phyloP scores from a whole-genome alignment of 73 alveolate species.

The Blepharisma japonicum region DNA sequence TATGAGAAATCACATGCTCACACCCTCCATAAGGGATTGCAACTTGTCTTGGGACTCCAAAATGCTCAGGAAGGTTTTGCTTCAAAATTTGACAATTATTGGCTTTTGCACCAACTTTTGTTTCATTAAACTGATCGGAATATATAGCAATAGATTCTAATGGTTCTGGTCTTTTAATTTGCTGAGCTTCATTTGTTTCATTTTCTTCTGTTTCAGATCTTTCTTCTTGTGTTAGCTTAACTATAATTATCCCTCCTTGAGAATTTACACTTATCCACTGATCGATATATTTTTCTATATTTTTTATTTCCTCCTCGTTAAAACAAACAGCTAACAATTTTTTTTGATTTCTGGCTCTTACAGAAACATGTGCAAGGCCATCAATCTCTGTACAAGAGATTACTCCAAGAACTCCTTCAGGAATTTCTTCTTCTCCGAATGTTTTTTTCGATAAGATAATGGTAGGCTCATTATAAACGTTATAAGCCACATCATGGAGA shows the following conservation, averaged over 20 bases:
- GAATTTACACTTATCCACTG: slow-evolving; percentile 6
- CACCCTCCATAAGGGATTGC: slow-evolving; percentile 15
- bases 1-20: neutral
- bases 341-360: slow-evolving; percentile 80
- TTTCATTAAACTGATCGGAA: neutral
- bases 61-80: neutral
- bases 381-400: slow-evolving; percentile 71
- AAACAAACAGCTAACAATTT: slow-evolving; percentile 59
- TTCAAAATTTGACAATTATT: neutral
- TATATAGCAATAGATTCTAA: neutral
- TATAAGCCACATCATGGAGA: slow-evolving; percentile 62
- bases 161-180: neutral
- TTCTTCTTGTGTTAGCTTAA: neutral
- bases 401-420: slow-evolving; percentile 57
- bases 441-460: slow-evolving; percentile 65
- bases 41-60: slow-evolving; percentile 15
- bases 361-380: slow-evolving; percentile 86
- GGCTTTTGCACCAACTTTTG: slow-evolving; percentile 9
- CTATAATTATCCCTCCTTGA: neutral
- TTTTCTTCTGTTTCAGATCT: neutral
- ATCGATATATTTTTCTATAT: slow-evolving; percentile 28
- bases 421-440: slow-evolving; percentile 86
- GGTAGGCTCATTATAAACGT: slow-evolving; percentile 60
- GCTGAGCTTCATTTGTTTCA: neutral
- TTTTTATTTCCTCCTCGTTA: slow-evolving; percentile 43